Evolutionary conservation across 805 yeast genomes (phyloP), one percentile per base, ranked within the genome.

Genomic region (Yamadazyma paraphyllophila): DNA sequence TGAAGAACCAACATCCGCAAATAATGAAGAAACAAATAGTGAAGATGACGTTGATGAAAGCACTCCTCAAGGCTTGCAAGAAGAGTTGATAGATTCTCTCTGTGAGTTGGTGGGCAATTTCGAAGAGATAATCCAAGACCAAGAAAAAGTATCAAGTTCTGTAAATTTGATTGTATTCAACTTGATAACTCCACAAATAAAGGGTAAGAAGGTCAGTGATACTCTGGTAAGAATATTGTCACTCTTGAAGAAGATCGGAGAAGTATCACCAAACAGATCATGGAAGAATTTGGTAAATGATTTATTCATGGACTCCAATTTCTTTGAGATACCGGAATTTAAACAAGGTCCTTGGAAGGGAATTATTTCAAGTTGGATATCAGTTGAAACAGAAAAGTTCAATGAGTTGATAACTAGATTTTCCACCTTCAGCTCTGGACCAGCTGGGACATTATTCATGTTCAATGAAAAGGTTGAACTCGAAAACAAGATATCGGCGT

Each of bases 271-370:
- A 47, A 55, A 65, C 63, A 48, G 84, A 75, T 56, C 70, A 2
- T 87, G 97, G 95, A 85, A 78, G 55, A 59, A 73, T 2, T 49
- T 81, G 16, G 74, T 90, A 1, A 69, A 67, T 35, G 98, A 92
- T 40, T 62, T 80, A 0, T 74, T 88, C 45, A 72, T 76, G 58
- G 96, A 87, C 58, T 47, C 72, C 9, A 66, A 67, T 15, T 81
- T 88, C 53, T 82, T 89, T 56, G 57, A 56, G 2, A 56, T 69
- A 29, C 57, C 57, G 4, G 11, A 49, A 54, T 5, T 41, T 51
- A 40, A 65, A 2, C 50, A 41, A 4, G 63, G 13, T 40, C 12
- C 53, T 2, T 86, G 96, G 92, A 67, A 69, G 45, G 56, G 66
- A 0, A 71, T 88, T 1, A 65, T 91, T 5, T 58, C 60, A 17